phyloP scores from a whole-genome alignment of 768 basidiomycete species.

The Punctularia strigosozonata region DNA sequence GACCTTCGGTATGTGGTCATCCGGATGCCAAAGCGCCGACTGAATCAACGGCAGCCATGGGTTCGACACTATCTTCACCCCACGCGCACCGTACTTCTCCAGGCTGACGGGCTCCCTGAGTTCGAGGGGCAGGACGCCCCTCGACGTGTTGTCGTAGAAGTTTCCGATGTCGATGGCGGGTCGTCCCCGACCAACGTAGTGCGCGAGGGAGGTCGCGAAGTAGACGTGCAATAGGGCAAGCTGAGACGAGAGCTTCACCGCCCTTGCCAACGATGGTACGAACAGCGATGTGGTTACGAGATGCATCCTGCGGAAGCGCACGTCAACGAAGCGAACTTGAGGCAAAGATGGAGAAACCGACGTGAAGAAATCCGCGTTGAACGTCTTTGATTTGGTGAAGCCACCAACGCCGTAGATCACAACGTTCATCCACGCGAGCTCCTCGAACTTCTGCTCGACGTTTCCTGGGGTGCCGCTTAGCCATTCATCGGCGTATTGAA shows the following conservation, averaged over 20 bases:
- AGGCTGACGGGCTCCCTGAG: too few species aligned
- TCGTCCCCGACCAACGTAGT: slow-evolving; percentile 49
- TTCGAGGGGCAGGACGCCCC: too few species aligned
- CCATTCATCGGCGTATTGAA: too few species aligned
- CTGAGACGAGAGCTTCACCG: too few species aligned
- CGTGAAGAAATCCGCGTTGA: slow-evolving; percentile 51
- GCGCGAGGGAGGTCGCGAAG: slow-evolving; percentile 37
- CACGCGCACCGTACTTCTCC: too few species aligned
- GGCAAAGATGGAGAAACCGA: slow-evolving; percentile 22
- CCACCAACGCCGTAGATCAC: slow-evolving; percentile 50
- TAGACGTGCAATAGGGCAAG: slow-evolving; percentile 46
- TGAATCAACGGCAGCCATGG: slow-evolving; percentile 49
- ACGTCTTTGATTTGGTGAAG: slow-evolving; percentile 27
- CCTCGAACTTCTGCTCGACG: slow-evolving; percentile 46
- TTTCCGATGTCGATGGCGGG: slow-evolving; percentile 35
- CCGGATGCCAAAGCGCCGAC: slow-evolving; percentile 40
- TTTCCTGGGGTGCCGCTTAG: too few species aligned
- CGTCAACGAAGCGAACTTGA: too few species aligned
- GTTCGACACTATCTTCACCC: slow-evolving; percentile 32
- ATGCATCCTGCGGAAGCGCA: slow-evolving; percentile 51
- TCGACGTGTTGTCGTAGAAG: too few species aligned
- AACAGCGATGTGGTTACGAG: slow-evolving; percentile 56
- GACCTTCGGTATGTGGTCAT: slow-evolving; percentile 43
- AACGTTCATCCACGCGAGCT: slow-evolving; percentile 43
- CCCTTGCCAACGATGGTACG: too few species aligned